Percentiles rank a stretch among this genome's conserved stretches.
Conservation (phyloP, 2,329 filamentous ascomycete species). For the Cadophora luteo-olivacea region DNA sequence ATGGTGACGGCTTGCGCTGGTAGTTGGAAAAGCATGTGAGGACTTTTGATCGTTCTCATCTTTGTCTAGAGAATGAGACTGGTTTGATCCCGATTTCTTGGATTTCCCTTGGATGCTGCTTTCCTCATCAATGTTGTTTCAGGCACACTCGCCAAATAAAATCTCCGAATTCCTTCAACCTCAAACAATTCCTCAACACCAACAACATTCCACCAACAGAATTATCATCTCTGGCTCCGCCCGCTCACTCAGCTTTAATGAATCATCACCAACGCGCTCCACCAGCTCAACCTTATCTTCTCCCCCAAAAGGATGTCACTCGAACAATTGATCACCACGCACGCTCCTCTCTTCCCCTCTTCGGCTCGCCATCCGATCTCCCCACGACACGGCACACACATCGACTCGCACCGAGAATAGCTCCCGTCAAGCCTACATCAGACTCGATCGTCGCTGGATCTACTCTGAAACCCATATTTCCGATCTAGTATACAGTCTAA, state of each 20-base stretch:
- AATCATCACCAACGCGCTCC: neutral
- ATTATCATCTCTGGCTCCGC: neutral
- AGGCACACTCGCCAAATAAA: neutral
- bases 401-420: constrained; percentile 1
- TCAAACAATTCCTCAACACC: constrained; percentile 9
- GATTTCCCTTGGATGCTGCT: neutral
- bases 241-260: neutral
- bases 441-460: constrained; percentile 1
- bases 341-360: constrained; percentile 2
- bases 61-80: neutral
- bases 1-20: neutral
- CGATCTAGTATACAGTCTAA: neutral
- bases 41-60: neutral
- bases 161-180: constrained; percentile 7
- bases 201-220: constrained; percentile 1
- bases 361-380: neutral
- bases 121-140: neutral
- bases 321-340: neutral
- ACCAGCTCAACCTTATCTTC: neutral
- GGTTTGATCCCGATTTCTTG: neutral
- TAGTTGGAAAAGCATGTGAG: neutral
- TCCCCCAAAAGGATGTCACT: neutral
- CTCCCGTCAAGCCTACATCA: neutral
- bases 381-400: neutral
- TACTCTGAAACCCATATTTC: constrained; percentile 7